These are phyloP conservation scores for Pueraria montana DNA, from an alignment of 306 rosid genomes.

Conservation along the genomic window DNA sequence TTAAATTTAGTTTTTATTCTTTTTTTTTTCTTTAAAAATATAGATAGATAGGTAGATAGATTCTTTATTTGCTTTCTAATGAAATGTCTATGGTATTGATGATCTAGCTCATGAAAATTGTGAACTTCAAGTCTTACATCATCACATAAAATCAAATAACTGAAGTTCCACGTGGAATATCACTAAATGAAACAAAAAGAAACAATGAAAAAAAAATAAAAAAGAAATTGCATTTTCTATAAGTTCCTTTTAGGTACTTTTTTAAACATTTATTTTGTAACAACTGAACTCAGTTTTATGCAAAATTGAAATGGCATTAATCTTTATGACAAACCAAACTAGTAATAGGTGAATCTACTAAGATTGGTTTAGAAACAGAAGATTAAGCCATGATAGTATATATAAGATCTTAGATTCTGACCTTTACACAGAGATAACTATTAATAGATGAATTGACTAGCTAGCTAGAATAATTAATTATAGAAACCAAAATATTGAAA, in stretches of 20 bases:
- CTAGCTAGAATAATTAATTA: neutral
- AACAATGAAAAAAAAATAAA: neutral
- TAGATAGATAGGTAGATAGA: neutral
- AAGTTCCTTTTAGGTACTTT: neutral
- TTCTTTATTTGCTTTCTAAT: neutral
- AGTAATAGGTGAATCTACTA: too few relatives aligned
- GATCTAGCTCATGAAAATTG: neutral
- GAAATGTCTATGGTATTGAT: slow-evolving; percentile 13
- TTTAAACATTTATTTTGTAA: neutral
- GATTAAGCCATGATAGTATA: too few relatives aligned
- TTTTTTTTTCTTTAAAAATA: neutral
- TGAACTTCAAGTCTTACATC: neutral
- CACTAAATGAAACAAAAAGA: neutral
- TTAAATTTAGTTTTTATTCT: neutral
- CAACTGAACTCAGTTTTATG: neutral
- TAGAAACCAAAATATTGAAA: slow-evolving; percentile 8
- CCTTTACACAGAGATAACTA: too few relatives aligned
- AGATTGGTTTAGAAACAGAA: too few relatives aligned
- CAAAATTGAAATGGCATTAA: neutral
- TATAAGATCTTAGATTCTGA: too few relatives aligned
- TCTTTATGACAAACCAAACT: neutral
- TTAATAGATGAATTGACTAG: neutral
- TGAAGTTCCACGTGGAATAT: neutral
- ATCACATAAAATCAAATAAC: slow-evolving; percentile 3
- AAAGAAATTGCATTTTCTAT: neutral